These are phyloP conservation scores for Pyrenophora graminea DNA, from an alignment of 2,329 filamentous ascomycete genomes.

Conservation along the genomic window DNA sequence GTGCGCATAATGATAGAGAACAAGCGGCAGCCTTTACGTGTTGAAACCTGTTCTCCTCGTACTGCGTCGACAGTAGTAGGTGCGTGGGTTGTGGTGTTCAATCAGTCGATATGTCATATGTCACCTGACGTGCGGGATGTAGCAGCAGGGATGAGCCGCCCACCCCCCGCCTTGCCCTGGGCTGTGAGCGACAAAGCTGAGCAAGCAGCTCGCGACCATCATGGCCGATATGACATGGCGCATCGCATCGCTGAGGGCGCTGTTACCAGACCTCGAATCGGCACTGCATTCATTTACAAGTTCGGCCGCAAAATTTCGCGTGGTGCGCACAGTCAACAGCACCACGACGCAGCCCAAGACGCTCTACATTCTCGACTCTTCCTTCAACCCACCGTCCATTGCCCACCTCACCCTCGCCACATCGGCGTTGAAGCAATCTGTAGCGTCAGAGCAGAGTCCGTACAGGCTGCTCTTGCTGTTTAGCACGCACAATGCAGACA, in stretches of 20 bases:
- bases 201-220: neutral
- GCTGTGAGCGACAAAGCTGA: too few relatives aligned
- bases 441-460: slow-evolving; percentile 41
- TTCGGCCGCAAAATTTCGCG: slow-evolving; percentile 41
- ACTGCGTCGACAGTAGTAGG: too few relatives aligned
- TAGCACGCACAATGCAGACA: slow-evolving; percentile 68
- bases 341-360: slow-evolving; percentile 43
- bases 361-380: slow-evolving; percentile 68
- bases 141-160: too few relatives aligned
- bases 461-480: slow-evolving; percentile 62
- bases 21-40: too few relatives aligned
- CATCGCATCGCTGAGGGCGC: slow-evolving; percentile 29
- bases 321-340: slow-evolving; percentile 44
- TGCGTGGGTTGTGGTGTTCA: too few relatives aligned
- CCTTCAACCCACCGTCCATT: slow-evolving; percentile 67
- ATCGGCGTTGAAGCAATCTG: slow-evolving; percentile 54
- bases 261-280: slow-evolving; percentile 41
- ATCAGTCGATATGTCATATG: too few relatives aligned
- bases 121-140: too few relatives aligned
- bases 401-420: slow-evolving; percentile 62
- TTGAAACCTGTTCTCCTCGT: too few relatives aligned
- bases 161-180: too few relatives aligned
- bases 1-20: too few relatives aligned
- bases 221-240: slow-evolving; percentile 37
- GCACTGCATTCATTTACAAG: slow-evolving; percentile 40